These are phyloP conservation scores for Aspergillus pseudoterreus DNA, from an alignment of 2,329 filamentous ascomycete species.

Conservation along the genomic window DNA sequence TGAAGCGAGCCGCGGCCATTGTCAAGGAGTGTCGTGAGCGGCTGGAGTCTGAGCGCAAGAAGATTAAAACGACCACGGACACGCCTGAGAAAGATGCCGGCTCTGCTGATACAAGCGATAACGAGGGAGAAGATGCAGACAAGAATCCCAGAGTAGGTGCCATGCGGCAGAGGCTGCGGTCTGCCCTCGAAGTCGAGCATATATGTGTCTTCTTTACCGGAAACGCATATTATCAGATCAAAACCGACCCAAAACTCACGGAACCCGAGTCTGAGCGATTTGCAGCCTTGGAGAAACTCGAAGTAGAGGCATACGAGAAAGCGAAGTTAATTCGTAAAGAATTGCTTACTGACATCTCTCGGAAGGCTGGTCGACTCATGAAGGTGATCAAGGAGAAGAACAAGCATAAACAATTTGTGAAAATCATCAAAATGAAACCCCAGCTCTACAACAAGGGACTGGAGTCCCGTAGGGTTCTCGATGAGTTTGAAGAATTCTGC, in stretches of 20 bases:
- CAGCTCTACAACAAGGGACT: constrained; percentile 60
- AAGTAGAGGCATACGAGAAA: constrained; percentile 69
- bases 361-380: constrained; percentile 64
- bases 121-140: constrained; percentile 36
- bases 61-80: constrained; percentile 19
- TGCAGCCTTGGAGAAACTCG: constrained; percentile 62
- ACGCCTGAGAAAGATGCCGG: constrained; percentile 17
- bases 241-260: constrained; percentile 63
- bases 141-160: constrained; percentile 51
- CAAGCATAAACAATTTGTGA: constrained; percentile 53
- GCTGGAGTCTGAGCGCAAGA: constrained; percentile 48
- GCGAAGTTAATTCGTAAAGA: constrained; percentile 77
- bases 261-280: constrained; percentile 65
- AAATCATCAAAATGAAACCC: constrained; percentile 59
- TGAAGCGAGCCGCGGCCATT: constrained; percentile 44
- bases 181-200: constrained; percentile 75
- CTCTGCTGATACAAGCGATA: constrained; percentile 26
- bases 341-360: constrained; percentile 60
- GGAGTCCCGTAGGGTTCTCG: constrained; percentile 64
- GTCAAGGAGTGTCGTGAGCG: constrained; percentile 63
- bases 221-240: constrained; percentile 80
- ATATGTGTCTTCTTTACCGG: constrained; percentile 79
- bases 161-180: constrained; percentile 64
- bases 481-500: constrained; percentile 63
- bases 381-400: constrained; percentile 54